These are phyloP conservation scores for Oryza glaberrima DNA, from an alignment of 176 grass and related monocot genomes.

Conservation along the genomic window DNA sequence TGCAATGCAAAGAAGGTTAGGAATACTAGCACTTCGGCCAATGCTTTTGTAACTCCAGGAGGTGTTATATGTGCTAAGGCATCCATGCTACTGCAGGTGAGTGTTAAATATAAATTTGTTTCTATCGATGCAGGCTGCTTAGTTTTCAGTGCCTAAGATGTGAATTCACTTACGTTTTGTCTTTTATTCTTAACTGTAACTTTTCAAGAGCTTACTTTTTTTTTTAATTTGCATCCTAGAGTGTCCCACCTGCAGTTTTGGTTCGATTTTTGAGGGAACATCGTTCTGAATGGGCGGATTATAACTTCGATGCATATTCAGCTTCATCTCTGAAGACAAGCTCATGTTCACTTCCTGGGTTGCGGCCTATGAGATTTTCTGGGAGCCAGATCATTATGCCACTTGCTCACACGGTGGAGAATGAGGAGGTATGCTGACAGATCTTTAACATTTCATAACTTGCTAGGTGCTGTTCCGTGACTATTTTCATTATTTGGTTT, in stretches of 20 bases:
- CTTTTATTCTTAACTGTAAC: not conserved
- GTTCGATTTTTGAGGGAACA: slow-evolving; percentile 90
- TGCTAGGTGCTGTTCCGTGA: not conserved
- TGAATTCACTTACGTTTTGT: not conserved
- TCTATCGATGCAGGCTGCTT: not conserved
- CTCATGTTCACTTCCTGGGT: slow-evolving; percentile 69
- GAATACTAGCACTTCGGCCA: slow-evolving; percentile 42
- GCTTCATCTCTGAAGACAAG: slow-evolving; percentile 69
- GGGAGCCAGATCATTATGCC: slow-evolving; percentile 89
- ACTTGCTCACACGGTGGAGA: slow-evolving; percentile 92
- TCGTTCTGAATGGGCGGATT: slow-evolving; percentile 98
- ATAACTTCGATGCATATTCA: slow-evolving; percentile 90
- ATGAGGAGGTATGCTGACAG: slow-evolving; percentile 77
- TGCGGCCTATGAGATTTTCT: slow-evolving; percentile 77
- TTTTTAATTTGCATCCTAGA: slow-evolving; percentile 56
- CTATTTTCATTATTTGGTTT: not conserved
- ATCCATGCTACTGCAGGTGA: slow-evolving; percentile 96
- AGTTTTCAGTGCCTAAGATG: not conserved
- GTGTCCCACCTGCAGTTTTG: slow-evolving; percentile 86
- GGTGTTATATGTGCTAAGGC: slow-evolving; percentile 97
- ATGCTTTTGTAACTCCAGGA: slow-evolving; percentile 68
- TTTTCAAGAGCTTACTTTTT: slow-evolving; percentile 20
- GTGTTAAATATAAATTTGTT: slow-evolving; percentile 32
- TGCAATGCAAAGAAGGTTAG: slow-evolving; percentile 80
- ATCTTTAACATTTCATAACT: not conserved